phyloP scores from a whole-genome alignment of 345 rosid species.

The Dovyalis caffra region DNA sequence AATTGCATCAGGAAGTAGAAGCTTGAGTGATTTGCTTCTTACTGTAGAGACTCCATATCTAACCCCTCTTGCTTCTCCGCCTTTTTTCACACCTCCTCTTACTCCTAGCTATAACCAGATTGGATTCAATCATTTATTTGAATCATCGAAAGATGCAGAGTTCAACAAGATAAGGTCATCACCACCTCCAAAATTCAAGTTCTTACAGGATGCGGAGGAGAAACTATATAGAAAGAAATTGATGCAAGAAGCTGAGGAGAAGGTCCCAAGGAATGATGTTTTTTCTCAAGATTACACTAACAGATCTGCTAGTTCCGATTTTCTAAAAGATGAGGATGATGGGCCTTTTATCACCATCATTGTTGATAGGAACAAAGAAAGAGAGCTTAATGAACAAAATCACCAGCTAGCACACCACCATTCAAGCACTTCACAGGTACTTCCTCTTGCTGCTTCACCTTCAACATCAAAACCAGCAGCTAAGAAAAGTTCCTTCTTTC shows the following conservation, averaged over 20 bases:
- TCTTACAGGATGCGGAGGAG: slow-evolving; percentile 94
- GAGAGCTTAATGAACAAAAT: slow-evolving; percentile 21
- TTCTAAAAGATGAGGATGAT: slow-evolving; percentile 45
- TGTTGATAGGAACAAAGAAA: slow-evolving; percentile 46
- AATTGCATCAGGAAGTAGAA: slow-evolving; percentile 47
- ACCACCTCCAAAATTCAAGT: slow-evolving; percentile 88
- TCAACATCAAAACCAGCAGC: slow-evolving; percentile 35
- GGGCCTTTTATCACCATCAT: slow-evolving; percentile 52
- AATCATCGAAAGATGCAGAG: slow-evolving; percentile 73
- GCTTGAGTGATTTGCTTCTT: slow-evolving; percentile 68
- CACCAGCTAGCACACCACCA: slow-evolving; percentile 21
- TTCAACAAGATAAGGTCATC: slow-evolving; percentile 67
- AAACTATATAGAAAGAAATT: slow-evolving; percentile 48
- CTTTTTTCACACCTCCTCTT: slow-evolving; percentile 83
- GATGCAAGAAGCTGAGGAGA: slow-evolving; percentile 39
- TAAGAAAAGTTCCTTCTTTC: slow-evolving; percentile 19
- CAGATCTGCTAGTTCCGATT: slow-evolving; percentile 23
- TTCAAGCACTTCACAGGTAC: slow-evolving; percentile 43
- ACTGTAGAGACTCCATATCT: slow-evolving; percentile 79
- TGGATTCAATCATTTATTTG: slow-evolving; percentile 53
- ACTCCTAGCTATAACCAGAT: slow-evolving; percentile 55
- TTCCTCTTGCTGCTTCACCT: slow-evolving; percentile 38
- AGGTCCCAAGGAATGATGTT: slow-evolving; percentile 12
- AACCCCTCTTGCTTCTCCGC: slow-evolving; percentile 89
- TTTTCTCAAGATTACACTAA: slow-evolving; percentile 18